Conservation (phyloP, 148 eudicot species). For the Dianthus caryophyllus region DNA sequence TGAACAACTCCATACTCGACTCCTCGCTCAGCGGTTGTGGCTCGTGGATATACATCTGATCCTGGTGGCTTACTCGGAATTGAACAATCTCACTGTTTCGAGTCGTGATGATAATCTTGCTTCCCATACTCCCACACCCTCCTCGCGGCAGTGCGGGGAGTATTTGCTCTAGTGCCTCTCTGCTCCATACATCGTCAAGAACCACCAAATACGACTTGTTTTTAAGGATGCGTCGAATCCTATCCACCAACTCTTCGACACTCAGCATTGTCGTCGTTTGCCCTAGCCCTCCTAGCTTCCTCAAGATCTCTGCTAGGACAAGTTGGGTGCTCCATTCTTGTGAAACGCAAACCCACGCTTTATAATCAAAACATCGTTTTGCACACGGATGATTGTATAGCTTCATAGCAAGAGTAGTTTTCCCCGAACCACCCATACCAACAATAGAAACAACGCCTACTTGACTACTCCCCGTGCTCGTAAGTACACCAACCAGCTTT, state of each 20-base stretch:
- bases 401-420: constrained; percentile 31
- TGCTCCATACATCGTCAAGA: constrained; percentile 38
- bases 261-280: background rate
- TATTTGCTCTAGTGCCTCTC: constrained; percentile 24
- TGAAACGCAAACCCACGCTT: constrained; percentile 27
- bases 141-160: constrained; percentile 16
- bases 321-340: constrained; percentile 29
- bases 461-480: constrained; percentile 4
- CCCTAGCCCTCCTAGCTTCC: constrained; percentile 12
- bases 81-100: constrained; percentile 18
- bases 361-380: constrained; percentile 18
- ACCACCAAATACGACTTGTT: constrained; percentile 25
- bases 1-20: constrained; percentile 34
- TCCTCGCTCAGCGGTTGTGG: constrained; percentile 21
- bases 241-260: constrained; percentile 22
- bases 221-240: constrained; percentile 11
- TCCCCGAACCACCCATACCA: constrained; percentile 35
- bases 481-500: constrained; percentile 10
- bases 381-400: constrained; percentile 22
- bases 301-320: constrained; percentile 22
- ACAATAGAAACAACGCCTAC: constrained; percentile 11
- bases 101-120: constrained; percentile 37
- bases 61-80: background rate
- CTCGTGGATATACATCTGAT: constrained; percentile 18
- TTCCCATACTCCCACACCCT: constrained; percentile 2